Base-by-base conservation (phyloP, 352 stramenopile genomes). In the Globisporangium takayamanum region DNA sequence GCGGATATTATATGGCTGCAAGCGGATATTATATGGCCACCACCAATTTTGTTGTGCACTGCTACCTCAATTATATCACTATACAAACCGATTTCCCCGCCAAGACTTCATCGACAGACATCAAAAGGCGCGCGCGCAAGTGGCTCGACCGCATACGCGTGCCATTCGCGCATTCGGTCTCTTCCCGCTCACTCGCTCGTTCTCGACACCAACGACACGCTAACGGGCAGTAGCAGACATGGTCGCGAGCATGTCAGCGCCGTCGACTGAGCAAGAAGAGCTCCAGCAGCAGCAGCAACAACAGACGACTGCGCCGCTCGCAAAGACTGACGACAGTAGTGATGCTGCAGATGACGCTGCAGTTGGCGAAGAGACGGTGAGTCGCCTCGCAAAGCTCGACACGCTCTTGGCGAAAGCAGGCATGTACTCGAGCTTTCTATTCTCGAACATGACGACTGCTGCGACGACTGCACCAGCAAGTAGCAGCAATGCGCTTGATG, bases 391-490 rank as follows among this genome's bases (percentile, higher is more conserved):
- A 25, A 95, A 96, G 75, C 76, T 96, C 28, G 87, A 96, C 70
- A 87, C 53, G 10, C 64, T 96, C 44, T 71, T 96, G 67, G 84
- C 93, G 59, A 96, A 96, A 51, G 87, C 87, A 5, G 86, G 83
- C 26, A 65, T 94, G 41, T 95, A 93, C 72, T 93, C 84, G 50
- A 92, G 79, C 55, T 94, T 95, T 50, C 63, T 94, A 2, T 87
- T 92, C 57, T 89, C 83, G 67, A 94, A 94, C 67, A 93, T 93
- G 82, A 74, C 78, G 39, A 87, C 67, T 22, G 76, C 78, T 2
- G 72, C 78, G 25, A 86, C 72, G 5, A 64, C 84, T 2, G 67
- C 60, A 25, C 60, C 58, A 2, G 20, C 48, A 12, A 2, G 20
- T 46, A 12, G 30, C 64, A 0, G 33, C 37, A 0, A 44, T 37